Percentiles rank a stretch among this genome's conserved stretches.
phyloP scores from a whole-genome alignment of 306 rosid species.

The Astragalus glycyphyllos region DNA sequence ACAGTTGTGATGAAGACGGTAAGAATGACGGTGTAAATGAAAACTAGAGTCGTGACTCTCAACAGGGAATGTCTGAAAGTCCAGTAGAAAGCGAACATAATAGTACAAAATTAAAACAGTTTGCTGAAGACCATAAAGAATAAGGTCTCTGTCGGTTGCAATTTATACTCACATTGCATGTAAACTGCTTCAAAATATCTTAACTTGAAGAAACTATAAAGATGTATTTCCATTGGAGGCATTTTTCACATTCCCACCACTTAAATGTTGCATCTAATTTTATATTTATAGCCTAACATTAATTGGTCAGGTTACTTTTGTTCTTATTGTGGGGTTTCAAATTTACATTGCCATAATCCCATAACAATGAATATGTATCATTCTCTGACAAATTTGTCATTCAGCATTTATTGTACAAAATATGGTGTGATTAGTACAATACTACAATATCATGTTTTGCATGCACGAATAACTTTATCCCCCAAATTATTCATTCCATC shows the following conservation, averaged over 20 bases:
- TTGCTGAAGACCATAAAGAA: constrained; percentile 28
- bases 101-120: constrained; percentile 33
- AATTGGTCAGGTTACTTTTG: constrained; percentile 5
- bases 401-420: no score
- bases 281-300: not conserved
- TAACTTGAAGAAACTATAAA: no score
- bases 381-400: no score
- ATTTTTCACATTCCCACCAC: not conserved
- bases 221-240: not conserved
- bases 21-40: constrained; percentile 40
- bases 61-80: constrained; percentile 28
- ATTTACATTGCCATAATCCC: not conserved
- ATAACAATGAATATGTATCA: not conserved
- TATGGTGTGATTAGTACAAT: no score
- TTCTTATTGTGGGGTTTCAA: not conserved
- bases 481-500: no score
- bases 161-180: constrained; percentile 30
- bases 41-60: constrained; percentile 35
- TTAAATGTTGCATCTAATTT: constrained; percentile 5
- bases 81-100: constrained; percentile 34
- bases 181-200: not conserved
- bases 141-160: constrained; percentile 25
- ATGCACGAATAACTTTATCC: no score
- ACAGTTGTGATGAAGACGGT: constrained; percentile 35
- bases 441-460: no score